Evolutionary conservation across 2,329 filamentous ascomycete genomes (phyloP).

Genomic region (Didymella exigua): DNA sequence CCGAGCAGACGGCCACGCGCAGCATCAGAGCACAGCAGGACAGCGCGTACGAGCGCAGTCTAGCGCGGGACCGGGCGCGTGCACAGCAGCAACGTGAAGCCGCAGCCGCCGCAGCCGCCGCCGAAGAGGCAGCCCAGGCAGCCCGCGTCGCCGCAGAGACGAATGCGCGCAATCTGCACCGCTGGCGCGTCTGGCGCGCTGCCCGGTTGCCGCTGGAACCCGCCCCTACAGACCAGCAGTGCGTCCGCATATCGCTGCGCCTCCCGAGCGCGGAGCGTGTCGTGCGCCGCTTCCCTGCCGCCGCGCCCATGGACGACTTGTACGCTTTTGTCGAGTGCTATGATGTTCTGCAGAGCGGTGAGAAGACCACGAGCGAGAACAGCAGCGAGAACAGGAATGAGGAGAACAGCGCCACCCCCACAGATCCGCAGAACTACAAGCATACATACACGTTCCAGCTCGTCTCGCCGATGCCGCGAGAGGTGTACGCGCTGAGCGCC

Average conservation of each 20-base stretch:
- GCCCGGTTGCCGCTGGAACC: slow-evolving; percentile 73
- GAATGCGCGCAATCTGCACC: slow-evolving; percentile 59
- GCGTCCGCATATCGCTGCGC: slow-evolving; percentile 69
- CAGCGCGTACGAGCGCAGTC: slow-evolving; percentile 87
- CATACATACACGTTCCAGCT: slow-evolving; percentile 87
- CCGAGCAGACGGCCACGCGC: slow-evolving; percentile 80
- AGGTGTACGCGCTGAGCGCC: slow-evolving; percentile 74
- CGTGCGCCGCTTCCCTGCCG: slow-evolving; percentile 72
- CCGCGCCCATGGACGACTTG: slow-evolving; percentile 81
- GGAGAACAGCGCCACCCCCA: no score
- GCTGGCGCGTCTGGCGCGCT: slow-evolving; percentile 84
- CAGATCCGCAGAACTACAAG: slow-evolving; percentile 69
- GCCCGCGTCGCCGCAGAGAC: slow-evolving; percentile 66
- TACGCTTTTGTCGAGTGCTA: slow-evolving; percentile 97
- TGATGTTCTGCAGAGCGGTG: slow-evolving; percentile 4
- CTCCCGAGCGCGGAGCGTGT: slow-evolving; percentile 73
- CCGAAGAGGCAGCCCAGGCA: slow-evolving; percentile 70
- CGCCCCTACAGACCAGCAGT: slow-evolving; percentile 63
- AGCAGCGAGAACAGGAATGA: no score
- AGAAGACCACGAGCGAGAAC: slow-evolving; percentile 3
- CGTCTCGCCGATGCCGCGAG: slow-evolving; percentile 82
- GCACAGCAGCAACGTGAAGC: slow-evolving; percentile 77
- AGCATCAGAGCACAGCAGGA: slow-evolving; percentile 87
- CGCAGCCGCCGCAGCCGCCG: slow-evolving; percentile 65
- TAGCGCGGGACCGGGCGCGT: slow-evolving; percentile 86